Percentiles rank a stretch among this genome's conserved stretches.
phyloP scores from a whole-genome alignment of 129 eudicot species.

The Chrysanthemum lavandulifolium region DNA sequence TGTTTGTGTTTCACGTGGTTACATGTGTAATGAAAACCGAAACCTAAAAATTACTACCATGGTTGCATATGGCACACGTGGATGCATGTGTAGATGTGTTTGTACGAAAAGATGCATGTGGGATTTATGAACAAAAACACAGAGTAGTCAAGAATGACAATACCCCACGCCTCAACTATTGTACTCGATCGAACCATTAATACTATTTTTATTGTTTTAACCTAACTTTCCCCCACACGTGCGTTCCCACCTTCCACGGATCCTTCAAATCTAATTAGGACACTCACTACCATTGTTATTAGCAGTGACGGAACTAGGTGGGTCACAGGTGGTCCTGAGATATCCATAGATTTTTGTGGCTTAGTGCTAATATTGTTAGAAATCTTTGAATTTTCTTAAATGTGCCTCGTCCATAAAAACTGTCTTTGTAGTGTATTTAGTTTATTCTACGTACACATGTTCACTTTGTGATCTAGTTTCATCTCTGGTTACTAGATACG shows the following conservation, averaged over 20 bases:
- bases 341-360: too few relatives aligned
- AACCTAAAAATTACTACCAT: constrained; percentile 14
- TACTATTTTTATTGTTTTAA: constrained; percentile 21
- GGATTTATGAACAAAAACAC: constrained; percentile 27
- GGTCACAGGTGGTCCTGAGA: too few relatives aligned
- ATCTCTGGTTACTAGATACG: too few relatives aligned
- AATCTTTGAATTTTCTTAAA: too few relatives aligned
- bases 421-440: too few relatives aligned
- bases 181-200: constrained; percentile 11
- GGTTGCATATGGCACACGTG: constrained; percentile 38
- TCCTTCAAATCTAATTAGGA: not conserved
- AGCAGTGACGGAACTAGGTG: too few relatives aligned
- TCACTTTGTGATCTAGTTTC: too few relatives aligned
- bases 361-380: too few relatives aligned
- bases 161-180: constrained; percentile 31
- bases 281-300: not conserved
- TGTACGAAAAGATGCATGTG: constrained; percentile 26
- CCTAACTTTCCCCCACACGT: constrained; percentile 39
- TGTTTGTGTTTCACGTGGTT: constrained; percentile 30
- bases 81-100: constrained; percentile 27
- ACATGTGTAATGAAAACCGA: constrained; percentile 30
- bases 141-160: constrained; percentile 17
- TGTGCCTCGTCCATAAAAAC: too few relatives aligned
- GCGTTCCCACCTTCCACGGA: constrained; percentile 37
- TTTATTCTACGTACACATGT: too few relatives aligned